phyloP scores from a whole-genome alignment of 306 rosid species.

The Biancaea sappan region DNA sequence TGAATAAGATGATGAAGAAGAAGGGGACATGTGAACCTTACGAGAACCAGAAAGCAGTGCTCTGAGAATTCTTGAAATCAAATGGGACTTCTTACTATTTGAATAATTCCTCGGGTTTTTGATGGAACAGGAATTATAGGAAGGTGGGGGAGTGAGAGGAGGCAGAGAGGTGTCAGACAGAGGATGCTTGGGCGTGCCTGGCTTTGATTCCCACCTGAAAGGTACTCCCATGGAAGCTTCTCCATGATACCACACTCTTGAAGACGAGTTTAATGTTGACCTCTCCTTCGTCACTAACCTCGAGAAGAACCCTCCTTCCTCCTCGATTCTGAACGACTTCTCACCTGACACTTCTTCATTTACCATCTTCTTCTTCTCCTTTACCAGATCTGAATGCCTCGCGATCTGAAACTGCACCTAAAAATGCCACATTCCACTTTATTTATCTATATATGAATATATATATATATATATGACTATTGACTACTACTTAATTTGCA shows the following conservation, averaged over 20 bases:
- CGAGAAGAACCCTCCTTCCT: constrained; percentile 45
- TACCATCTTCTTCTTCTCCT: constrained; percentile 26
- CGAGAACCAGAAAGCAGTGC: constrained; percentile 22
- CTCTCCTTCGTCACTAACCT: constrained; percentile 42
- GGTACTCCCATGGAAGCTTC: constrained; percentile 48
- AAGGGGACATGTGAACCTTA: constrained; percentile 34
- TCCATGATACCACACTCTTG: constrained; percentile 48
- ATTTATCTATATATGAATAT: too few species aligned
- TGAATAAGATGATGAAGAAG: constrained; percentile 4
- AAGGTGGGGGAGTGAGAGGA: constrained; percentile 55
- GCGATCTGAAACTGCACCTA: constrained; percentile 18
- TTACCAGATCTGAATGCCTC: constrained; percentile 16
- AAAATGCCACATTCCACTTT: background rate
- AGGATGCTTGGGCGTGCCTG: constrained; percentile 54
- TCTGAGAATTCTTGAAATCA: constrained; percentile 36
- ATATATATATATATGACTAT: too few species aligned
- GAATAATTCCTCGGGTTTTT: constrained; percentile 25
- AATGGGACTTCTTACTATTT: constrained; percentile 3
- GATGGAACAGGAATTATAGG: constrained; percentile 37
- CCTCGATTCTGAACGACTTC: constrained; percentile 44
- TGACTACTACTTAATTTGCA: too few species aligned
- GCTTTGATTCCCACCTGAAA: constrained; percentile 52
- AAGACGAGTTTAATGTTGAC: constrained; percentile 41
- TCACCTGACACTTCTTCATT: constrained; percentile 28
- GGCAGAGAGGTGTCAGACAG: constrained; percentile 40